phyloP scores from a whole-genome alignment of 208 protist genomes.

The Naegleria lovaniensis region DNA sequence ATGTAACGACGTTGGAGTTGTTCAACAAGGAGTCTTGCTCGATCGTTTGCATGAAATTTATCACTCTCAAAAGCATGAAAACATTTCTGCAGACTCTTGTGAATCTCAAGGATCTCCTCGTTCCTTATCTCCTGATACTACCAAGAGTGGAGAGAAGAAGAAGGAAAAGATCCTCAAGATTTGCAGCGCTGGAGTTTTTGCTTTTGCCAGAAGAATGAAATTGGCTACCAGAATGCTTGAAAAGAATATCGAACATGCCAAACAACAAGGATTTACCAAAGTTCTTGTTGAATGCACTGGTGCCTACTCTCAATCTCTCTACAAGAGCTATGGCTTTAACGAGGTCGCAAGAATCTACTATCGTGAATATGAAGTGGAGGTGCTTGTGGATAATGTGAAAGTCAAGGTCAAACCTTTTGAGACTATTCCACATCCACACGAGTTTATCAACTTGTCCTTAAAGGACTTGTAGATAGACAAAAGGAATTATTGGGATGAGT shows the following conservation, averaged over 20 bases:
- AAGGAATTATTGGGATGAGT: slow-evolving; percentile 2
- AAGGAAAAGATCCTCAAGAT: background rate
- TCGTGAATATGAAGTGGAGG: background rate
- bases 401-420: background rate
- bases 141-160: background rate
- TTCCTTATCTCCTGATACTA: background rate
- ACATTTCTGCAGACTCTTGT: background rate
- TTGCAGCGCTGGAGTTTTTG: background rate
- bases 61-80: background rate
- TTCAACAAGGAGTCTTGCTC: background rate
- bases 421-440: background rate
- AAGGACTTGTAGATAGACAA: background rate
- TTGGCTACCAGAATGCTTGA: background rate
- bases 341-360: background rate
- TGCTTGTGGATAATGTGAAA: background rate
- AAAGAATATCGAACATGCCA: background rate
- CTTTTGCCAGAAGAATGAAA: background rate
- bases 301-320: background rate
- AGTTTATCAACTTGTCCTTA: background rate
- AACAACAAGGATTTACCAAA: background rate
- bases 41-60: background rate
- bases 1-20: background rate
- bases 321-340: background rate
- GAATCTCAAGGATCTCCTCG: background rate
- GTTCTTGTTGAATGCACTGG: slow-evolving; percentile 1